These are phyloP conservation scores for Aspergillus fumigatus DNA, from an alignment of 2,329 filamentous ascomycete genomes.

Conservation along the genomic window DNA sequence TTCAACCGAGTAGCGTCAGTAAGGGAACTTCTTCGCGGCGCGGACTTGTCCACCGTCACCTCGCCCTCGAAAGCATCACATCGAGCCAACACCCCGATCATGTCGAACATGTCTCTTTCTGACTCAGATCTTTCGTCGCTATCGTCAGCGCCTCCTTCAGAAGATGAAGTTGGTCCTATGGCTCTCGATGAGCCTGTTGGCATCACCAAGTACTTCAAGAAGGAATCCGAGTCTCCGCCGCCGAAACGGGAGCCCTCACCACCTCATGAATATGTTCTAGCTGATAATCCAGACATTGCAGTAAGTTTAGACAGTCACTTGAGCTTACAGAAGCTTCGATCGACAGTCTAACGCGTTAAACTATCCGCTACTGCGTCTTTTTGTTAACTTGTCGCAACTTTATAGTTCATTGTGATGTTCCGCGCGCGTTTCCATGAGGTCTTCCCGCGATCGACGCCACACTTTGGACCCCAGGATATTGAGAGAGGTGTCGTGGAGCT, in stretches of 20 bases:
- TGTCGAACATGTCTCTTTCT: conserved; percentile 43
- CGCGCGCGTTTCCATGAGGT: conserved; percentile 85
- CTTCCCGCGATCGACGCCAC: conserved; percentile 79
- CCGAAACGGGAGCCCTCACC: conserved; percentile 82
- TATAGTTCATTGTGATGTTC: conserved; percentile 96
- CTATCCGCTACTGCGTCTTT: conserved; percentile 26
- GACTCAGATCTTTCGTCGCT: conserved; percentile 56
- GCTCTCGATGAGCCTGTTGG: conserved; percentile 38
- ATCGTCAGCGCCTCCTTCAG: conserved; percentile 55
- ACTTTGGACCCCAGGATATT: conserved; percentile 92
- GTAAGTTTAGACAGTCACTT: conserved; percentile 55
- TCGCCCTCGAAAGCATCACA: conserved; percentile 22
- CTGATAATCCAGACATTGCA: conserved; percentile 87
- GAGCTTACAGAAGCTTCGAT: conserved; percentile 33
- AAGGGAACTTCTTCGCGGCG: conserved; percentile 21
- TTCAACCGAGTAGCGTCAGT: conserved; percentile 24
- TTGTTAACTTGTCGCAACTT: conserved; percentile 31
- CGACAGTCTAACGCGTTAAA: conserved; percentile 25
- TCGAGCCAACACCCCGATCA: conserved; percentile 25
- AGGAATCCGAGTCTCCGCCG: conserved; percentile 52
- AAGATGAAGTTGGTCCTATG: conserved; percentile 50
- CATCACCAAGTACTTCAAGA: conserved; percentile 48
- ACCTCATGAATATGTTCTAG: conserved; percentile 81
- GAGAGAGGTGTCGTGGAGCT: conserved; percentile 77
- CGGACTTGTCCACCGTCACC: conserved; percentile 19